Evolutionary conservation across 1,284 basidiomycete genomes (phyloP).

Genomic region (Pseudozyma pruni): DNA sequence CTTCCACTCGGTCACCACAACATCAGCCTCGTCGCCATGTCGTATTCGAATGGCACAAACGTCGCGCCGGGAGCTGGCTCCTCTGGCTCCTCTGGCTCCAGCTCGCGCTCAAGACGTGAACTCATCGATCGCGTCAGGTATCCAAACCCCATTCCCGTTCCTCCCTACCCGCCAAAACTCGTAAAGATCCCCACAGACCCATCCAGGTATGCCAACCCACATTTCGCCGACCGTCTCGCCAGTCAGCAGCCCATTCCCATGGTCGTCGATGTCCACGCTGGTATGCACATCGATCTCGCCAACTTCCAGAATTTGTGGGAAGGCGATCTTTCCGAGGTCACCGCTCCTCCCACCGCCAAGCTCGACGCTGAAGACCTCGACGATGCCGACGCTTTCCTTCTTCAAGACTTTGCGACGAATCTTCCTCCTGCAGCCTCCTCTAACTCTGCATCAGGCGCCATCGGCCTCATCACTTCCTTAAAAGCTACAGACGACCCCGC

Average conservation of each 20-base stretch:
- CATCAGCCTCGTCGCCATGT: constrained; percentile 22
- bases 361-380: constrained; percentile 49
- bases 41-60: constrained; percentile 32
- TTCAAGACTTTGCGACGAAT: constrained; percentile 53
- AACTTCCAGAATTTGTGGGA: constrained; percentile 62
- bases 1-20: background rate
- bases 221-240: constrained; percentile 61
- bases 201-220: constrained; percentile 59
- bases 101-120: constrained; percentile 53
- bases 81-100: constrained; percentile 19
- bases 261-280: constrained; percentile 63
- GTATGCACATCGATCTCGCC: constrained; percentile 65
- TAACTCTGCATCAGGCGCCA: constrained; percentile 28
- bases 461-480: constrained; percentile 37
- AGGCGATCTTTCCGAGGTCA: constrained; percentile 44
- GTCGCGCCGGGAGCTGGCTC: constrained; percentile 13
- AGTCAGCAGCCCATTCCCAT: constrained; percentile 59
- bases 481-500: constrained; percentile 34
- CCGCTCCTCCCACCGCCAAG: constrained; percentile 13
- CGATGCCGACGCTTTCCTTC: constrained; percentile 61
- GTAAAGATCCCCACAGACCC: constrained; percentile 54
- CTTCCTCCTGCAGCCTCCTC: constrained; percentile 29
- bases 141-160: constrained; percentile 66
- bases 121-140: constrained; percentile 66
- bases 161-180: constrained; percentile 66